Percentiles rank a stretch among this genome's conserved stretches.
Conservation (phyloP, 2,329 filamentous ascomycete genomes). For the Pseudopithomyces chartarum region DNA sequence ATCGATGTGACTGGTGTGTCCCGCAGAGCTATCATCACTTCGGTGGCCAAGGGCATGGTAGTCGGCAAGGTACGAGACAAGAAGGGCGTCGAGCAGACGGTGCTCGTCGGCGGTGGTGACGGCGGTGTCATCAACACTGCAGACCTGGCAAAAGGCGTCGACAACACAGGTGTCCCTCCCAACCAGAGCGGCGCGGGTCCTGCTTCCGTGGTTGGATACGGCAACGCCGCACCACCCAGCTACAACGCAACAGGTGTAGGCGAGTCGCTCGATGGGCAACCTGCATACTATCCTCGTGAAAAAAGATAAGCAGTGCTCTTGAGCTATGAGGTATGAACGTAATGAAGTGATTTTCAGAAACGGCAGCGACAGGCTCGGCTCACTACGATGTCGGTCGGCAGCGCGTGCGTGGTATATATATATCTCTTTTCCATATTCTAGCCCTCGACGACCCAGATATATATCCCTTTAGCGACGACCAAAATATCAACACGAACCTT, state of each 20-base stretch:
- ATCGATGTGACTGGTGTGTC: constrained; percentile 96
- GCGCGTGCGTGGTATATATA: neutral
- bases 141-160: constrained; percentile 37
- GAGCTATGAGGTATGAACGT: constrained; percentile 6
- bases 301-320: constrained; percentile 28
- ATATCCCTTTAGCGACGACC: too few species aligned
- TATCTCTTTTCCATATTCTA: too few species aligned
- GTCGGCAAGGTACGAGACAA: constrained; percentile 79
- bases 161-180: constrained; percentile 35
- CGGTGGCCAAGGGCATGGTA: constrained; percentile 93
- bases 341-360: neutral
- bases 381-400: neutral
- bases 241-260: constrained; percentile 40
- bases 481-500: too few species aligned
- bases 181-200: constrained; percentile 31
- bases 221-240: constrained; percentile 40
- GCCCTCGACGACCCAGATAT: too few species aligned
- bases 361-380: neutral
- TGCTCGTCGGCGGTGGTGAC: constrained; percentile 73
- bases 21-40: constrained; percentile 86
- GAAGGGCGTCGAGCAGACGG: constrained; percentile 66
- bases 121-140: constrained; percentile 51
- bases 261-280: constrained; percentile 42
- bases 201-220: constrained; percentile 41
- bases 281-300: constrained; percentile 40